Percentiles rank a stretch among this genome's conserved stretches.
Evolutionary conservation across 495 filamentous ascomycete genomes (phyloP).

Genomic region (Corynascus novoguineensis): DNA sequence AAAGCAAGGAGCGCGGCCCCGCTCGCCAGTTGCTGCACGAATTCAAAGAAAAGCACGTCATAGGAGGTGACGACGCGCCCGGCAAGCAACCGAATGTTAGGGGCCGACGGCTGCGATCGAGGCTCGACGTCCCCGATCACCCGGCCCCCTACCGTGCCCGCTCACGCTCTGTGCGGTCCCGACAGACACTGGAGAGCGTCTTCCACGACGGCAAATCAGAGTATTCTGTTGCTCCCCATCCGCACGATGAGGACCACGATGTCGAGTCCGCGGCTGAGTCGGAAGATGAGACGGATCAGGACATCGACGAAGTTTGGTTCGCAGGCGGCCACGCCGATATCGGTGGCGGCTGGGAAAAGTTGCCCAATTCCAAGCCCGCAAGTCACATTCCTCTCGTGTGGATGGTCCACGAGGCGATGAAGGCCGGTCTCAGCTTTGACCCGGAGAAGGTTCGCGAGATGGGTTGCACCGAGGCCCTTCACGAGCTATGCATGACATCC

Average conservation of each 20-base stretch:
- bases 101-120: conserved; percentile 17
- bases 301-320: conserved; percentile 83
- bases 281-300: conserved; percentile 58
- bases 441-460: conserved; percentile 59
- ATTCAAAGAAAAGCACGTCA: conserved; percentile 37
- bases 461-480: conserved; percentile 45
- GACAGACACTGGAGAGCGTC: conserved; percentile 3
- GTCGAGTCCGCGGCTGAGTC: conserved; percentile 37
- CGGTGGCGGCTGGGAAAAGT: conserved; percentile 74
- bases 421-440: conserved; percentile 69
- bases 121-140: conserved; percentile 17
- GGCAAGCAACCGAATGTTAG: background rate
- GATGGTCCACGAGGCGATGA: conserved; percentile 77
- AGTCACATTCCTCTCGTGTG: conserved; percentile 74
- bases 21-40: conserved; percentile 40
- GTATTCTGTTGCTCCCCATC: conserved; percentile 21
- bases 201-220: conserved; percentile 24
- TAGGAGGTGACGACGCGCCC: conserved; percentile 4
- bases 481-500: background rate
- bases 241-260: conserved; percentile 30
- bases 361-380: conserved; percentile 52
- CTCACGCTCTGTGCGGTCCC: conserved; percentile 34
- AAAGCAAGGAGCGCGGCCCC: conserved; percentile 26
- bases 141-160: conserved; percentile 42
- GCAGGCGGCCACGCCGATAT: conserved; percentile 77